Evolutionary conservation across 2,329 filamentous ascomycete genomes (phyloP).

Genomic region (Parasarocladium wereldwijsianum): DNA sequence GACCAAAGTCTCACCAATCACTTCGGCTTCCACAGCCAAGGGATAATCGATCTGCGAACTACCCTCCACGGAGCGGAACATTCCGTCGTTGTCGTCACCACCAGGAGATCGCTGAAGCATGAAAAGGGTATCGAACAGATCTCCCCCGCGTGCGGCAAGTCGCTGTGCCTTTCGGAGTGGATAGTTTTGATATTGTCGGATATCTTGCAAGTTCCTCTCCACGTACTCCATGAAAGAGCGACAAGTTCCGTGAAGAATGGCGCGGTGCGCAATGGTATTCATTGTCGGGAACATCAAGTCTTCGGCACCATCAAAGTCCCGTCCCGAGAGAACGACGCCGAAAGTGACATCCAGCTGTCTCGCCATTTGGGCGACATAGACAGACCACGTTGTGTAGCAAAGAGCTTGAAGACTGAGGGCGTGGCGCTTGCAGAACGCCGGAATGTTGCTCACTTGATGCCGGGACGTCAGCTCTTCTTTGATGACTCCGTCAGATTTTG

Average conservation of each 20-base stretch:
- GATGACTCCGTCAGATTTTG: neutral
- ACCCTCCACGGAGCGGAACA: constrained; percentile 51
- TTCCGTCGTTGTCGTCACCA: constrained; percentile 1
- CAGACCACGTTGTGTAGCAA: constrained; percentile 62
- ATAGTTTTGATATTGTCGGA: constrained; percentile 61
- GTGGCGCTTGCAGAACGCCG: constrained; percentile 46
- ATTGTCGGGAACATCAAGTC: constrained; percentile 73
- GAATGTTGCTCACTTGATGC: constrained; percentile 10
- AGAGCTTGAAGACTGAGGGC: constrained; percentile 64
- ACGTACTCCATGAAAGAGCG: constrained; percentile 54
- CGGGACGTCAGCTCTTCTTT: constrained; percentile 8
- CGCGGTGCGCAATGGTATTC: constrained; percentile 72
- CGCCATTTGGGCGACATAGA: constrained; percentile 49
- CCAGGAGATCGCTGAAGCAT: constrained; percentile 30
- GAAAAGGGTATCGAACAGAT: constrained; percentile 41
- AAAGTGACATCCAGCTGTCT: constrained; percentile 62
- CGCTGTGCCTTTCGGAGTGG: constrained; percentile 57
- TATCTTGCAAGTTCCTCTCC: constrained; percentile 52
- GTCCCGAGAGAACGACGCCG: constrained; percentile 69
- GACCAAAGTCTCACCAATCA: constrained; percentile 34
- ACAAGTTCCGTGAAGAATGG: constrained; percentile 54
- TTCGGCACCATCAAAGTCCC: constrained; percentile 58
- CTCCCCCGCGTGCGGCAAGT: constrained; percentile 17
- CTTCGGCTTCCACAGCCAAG: constrained; percentile 68
- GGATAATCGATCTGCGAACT: constrained; percentile 64